Evolutionary conservation across 805 yeast species (phyloP).

Genomic region (Huiozyma naganishii): DNA sequence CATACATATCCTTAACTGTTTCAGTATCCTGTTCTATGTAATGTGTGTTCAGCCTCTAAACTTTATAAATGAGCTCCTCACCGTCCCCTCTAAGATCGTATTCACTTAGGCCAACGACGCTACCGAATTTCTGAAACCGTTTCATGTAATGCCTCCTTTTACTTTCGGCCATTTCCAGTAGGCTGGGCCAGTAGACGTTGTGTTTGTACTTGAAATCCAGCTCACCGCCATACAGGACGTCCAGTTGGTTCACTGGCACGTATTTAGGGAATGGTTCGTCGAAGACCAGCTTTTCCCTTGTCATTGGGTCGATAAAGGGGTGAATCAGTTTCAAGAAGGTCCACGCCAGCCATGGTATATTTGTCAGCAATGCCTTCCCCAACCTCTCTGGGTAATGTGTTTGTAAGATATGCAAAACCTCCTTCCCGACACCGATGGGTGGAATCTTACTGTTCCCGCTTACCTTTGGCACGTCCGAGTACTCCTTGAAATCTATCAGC

Average conservation of each 20-base stretch:
- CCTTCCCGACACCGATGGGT: conserved; percentile 80
- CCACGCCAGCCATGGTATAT: conserved; percentile 92
- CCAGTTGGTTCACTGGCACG: conserved; percentile 75
- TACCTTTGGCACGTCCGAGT: conserved; percentile 43
- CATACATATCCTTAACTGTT: neutral
- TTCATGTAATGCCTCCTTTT: conserved; percentile 55
- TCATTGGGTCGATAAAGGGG: conserved; percentile 93
- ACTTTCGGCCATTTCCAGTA: conserved; percentile 48
- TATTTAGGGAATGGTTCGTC: conserved; percentile 80
- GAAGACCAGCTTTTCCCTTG: conserved; percentile 85
- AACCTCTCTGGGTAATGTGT: conserved; percentile 96
- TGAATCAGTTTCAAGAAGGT: conserved; percentile 82
- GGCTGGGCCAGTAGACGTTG: conserved; percentile 63
- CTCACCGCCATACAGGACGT: conserved; percentile 72
- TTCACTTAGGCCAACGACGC: conserved; percentile 70
- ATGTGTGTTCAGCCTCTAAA: conserved; percentile 2
- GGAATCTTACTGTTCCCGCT: conserved; percentile 62
- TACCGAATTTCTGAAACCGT: conserved; percentile 64
- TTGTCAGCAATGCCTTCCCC: conserved; percentile 84
- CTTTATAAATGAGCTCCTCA: conserved; percentile 23
- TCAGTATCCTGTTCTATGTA: neutral
- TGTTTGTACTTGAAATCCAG: conserved; percentile 81
- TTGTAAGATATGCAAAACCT: conserved; percentile 85
- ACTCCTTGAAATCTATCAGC: conserved; percentile 82
- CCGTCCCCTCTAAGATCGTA: conserved; percentile 52